A percentile compares a stretch with the other conserved stretches of the same genome.
phyloP scores from a whole-genome alignment of 2,329 filamentous ascomycete genomes.

The Ceratocystis ficicola region DNA sequence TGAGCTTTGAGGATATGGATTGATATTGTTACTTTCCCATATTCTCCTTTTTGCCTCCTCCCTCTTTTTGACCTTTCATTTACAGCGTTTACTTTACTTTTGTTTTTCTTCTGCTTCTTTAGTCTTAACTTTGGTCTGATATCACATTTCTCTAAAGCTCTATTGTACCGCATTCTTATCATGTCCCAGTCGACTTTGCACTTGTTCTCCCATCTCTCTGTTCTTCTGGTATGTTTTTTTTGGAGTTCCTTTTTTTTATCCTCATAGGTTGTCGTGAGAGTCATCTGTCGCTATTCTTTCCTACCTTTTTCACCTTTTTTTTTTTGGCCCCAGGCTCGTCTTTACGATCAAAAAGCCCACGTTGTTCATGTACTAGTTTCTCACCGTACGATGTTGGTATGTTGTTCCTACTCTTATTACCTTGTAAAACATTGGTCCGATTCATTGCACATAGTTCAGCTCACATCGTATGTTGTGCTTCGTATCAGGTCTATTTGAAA shows the following conservation, averaged over 20 bases:
- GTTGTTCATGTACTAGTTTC: background rate
- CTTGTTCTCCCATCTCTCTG: conserved; percentile 9
- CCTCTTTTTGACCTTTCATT: background rate
- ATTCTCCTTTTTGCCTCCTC: background rate
- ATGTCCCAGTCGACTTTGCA: conserved; percentile 7
- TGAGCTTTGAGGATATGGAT: background rate
- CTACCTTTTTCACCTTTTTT: background rate
- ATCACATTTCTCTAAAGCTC: conserved; percentile 2
- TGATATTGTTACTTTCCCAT: background rate
- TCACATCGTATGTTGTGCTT: background rate
- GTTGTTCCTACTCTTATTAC: background rate
- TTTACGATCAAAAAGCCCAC: background rate
- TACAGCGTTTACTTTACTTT: conserved; percentile 13
- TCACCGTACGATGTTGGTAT: background rate
- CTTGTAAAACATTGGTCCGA: too few relatives aligned
- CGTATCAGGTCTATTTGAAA: background rate
- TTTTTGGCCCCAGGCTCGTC: background rate
- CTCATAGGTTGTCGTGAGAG: conserved; percentile 4
- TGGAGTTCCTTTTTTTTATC: conserved; percentile 10
- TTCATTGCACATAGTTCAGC: background rate
- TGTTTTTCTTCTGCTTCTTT: conserved; percentile 15
- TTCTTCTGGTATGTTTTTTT: conserved; percentile 5
- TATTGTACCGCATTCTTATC: background rate
- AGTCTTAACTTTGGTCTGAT: conserved; percentile 15
- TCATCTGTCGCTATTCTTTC: background rate